Conservation (phyloP, 306 rosid species). For the Prunus kanzakura region DNA sequence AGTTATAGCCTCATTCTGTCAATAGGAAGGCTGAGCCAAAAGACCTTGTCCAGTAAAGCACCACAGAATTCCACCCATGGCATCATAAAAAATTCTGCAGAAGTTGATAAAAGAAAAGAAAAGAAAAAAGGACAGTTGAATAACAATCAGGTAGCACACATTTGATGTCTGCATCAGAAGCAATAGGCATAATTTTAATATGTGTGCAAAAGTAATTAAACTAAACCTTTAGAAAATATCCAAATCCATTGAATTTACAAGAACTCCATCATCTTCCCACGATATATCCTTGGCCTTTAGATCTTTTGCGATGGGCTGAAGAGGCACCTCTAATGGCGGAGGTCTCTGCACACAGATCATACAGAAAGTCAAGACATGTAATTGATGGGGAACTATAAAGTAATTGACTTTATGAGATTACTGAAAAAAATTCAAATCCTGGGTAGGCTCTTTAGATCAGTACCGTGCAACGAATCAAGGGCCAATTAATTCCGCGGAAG, state of each 20-base stretch:
- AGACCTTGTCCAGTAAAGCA: neutral
- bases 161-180: neutral
- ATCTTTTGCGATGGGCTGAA: slow-evolving; percentile 49
- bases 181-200: neutral
- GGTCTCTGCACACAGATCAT: slow-evolving; percentile 60
- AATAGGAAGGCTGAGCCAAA: neutral
- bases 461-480: slow-evolving; percentile 88
- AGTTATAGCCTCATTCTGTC: neutral
- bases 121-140: neutral
- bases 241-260: slow-evolving; percentile 50
- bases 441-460: slow-evolving; percentile 4
- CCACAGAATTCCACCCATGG: neutral
- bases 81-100: neutral
- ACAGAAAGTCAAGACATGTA: neutral
- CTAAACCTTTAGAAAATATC: slow-evolving; percentile 58
- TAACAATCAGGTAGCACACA: neutral
- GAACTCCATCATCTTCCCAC: slow-evolving; percentile 95
- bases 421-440: neutral
- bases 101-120: neutral
- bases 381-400: slow-evolving; percentile 1
- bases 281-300: slow-evolving; percentile 44
- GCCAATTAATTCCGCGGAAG: slow-evolving; percentile 88
- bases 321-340: slow-evolving; percentile 70
- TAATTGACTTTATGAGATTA: neutral
- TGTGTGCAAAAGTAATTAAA: neutral